These are phyloP conservation scores for Fusarium coicis DNA, from an alignment of 2,329 filamentous ascomycete genomes.

Conservation along the genomic window DNA sequence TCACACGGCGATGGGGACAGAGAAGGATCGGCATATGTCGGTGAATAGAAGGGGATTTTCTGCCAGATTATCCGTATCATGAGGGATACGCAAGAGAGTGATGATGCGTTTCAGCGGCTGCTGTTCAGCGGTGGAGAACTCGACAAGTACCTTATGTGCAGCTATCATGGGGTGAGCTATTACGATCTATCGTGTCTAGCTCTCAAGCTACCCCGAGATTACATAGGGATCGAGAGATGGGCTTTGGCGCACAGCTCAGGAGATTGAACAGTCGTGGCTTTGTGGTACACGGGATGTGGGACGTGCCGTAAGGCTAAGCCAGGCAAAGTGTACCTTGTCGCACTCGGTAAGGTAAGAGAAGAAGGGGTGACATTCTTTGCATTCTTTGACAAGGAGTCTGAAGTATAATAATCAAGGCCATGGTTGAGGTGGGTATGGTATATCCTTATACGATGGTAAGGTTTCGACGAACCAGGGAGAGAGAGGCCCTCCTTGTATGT, in stretches of 20 bases:
- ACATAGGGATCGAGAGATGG: conserved; percentile 12
- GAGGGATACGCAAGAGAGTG: conserved; percentile 8
- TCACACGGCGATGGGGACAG: not conserved
- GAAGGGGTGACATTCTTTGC: not conserved
- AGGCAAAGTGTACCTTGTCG: not conserved
- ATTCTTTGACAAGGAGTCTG: conserved; percentile 1
- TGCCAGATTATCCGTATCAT: conserved; percentile 1
- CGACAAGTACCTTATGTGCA: not conserved
- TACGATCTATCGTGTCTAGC: not conserved
- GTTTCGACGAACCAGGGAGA: not conserved
- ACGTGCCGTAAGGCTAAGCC: conserved; percentile 19
- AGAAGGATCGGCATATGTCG: conserved; percentile 14
- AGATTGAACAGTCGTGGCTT: conserved; percentile 12
- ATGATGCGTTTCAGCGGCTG: not conserved
- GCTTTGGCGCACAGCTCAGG: conserved; percentile 12
- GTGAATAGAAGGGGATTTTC: conserved; percentile 15
- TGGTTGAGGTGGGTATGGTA: not conserved
- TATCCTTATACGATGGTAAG: not conserved
- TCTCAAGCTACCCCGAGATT: not conserved
- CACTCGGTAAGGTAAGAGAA: conserved; percentile 1
- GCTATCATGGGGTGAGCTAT: not conserved
- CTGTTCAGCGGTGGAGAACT: not conserved
- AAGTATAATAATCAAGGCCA: not conserved
- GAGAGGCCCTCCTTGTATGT: conserved; percentile 6
- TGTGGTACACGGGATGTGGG: conserved; percentile 13